phyloP scores from a whole-genome alignment of 2,329 filamentous ascomycete genomes.

The Diaporthe sp. region DNA sequence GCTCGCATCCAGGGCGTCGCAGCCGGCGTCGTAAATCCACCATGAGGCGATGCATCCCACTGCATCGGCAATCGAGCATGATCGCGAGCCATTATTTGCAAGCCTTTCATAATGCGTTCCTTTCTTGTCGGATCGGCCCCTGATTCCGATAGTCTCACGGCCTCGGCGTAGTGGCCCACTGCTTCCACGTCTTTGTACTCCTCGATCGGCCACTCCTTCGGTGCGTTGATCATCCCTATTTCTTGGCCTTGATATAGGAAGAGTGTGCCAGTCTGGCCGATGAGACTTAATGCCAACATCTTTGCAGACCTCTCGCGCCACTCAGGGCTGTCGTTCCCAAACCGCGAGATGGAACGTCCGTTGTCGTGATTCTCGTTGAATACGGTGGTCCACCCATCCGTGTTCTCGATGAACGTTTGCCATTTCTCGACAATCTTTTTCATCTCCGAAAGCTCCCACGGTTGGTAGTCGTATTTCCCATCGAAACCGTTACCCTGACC shows the following conservation, averaged over 20 bases:
- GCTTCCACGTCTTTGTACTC: conserved; percentile 67
- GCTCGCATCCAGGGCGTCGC: conserved; percentile 74
- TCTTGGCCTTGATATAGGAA: conserved; percentile 72
- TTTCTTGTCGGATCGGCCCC: conserved; percentile 49
- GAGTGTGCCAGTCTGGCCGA: conserved; percentile 62
- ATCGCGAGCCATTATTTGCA: conserved; percentile 70
- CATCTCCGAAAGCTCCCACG: conserved; percentile 55
- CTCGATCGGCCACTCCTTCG: conserved; percentile 58
- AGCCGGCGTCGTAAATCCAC: conserved; percentile 64
- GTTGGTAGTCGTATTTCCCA: conserved; percentile 61
- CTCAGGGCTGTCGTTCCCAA: conserved; percentile 56
- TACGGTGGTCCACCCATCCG: conserved; percentile 66
- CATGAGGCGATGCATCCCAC: conserved; percentile 68
- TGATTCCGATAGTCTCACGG: conserved; percentile 42
- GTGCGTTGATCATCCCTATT: conserved; percentile 69
- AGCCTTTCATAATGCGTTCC: conserved; percentile 49
- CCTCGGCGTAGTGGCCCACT: conserved; percentile 61
- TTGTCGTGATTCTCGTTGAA: conserved; percentile 76
- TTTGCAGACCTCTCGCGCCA: conserved; percentile 59
- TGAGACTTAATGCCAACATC: conserved; percentile 62
- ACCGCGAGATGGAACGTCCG: conserved; percentile 66
- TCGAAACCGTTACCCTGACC: conserved; percentile 59
- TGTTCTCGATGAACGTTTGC: conserved; percentile 60
- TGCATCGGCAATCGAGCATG: conserved; percentile 74
- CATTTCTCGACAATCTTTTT: conserved; percentile 57